Evolutionary conservation across 148 eudicot species (phyloP), one percentile per base, ranked within the genome.

Genomic region (Linanthus parryae): DNA sequence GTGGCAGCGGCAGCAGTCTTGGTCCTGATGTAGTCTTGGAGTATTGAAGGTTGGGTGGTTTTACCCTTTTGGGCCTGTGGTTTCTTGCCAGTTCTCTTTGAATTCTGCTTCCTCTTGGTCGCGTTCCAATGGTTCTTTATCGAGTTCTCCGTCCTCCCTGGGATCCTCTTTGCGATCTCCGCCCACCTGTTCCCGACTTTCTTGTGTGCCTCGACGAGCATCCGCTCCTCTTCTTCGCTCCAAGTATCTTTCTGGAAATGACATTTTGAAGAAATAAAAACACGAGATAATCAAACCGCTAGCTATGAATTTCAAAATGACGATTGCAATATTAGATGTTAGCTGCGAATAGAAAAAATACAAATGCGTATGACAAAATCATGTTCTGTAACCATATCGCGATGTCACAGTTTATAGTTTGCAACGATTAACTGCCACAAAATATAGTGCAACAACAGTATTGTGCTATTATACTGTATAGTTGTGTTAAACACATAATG

Each of bases 61-160:
- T 57, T 37, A 14, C 61, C 60, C 29, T 48, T 42, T 35, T 56
- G 57, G 9, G 37, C 38, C 0, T 19, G 38, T 2, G 1, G 35
- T 54, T 74, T 81, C 59, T 76, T 80, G 45, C 13, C 65, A 36
- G 64, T 84, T 48, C 71, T 75, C 50, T 61, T 75, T 1, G 90
- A 74, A 36, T 57, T 72, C 27, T 75, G 90, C 58, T 70, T 80
- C 20, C 97, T 70, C 58, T 81, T 83, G 22, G 95, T 85, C 2
- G 88, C 92, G 54, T 90, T 85, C 95, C 92, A 90, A 44, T 85
- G 97, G 31, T 90, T 90, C 57, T 90, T 90, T 8, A 90, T 76
- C 0, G 92, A 50, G 37, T 90, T 85, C 45, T 85, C 95, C 10
- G 77, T 78, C 36, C 95, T 69, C 8, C 88, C 85, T 0, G 88